Evolutionary conservation across 306 rosid genomes (phyloP), one percentile per base, ranked within the genome.

Genomic region (Gynostemma pentaphyllum): DNA sequence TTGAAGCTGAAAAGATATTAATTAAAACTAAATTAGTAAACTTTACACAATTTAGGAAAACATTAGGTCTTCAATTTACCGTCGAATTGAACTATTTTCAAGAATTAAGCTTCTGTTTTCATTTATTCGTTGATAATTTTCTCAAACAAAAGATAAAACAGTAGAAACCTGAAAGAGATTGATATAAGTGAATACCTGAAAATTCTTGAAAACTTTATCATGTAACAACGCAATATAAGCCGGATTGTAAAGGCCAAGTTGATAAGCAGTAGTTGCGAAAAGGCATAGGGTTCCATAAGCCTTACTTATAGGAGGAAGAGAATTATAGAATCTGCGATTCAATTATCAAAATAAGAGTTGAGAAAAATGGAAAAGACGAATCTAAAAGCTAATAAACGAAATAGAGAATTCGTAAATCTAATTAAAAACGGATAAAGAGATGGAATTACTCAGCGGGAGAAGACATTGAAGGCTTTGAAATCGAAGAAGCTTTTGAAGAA

Each of bases 281-380:
- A 94, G 16, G 66, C 99, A 88, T 45, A 74, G 8, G 14, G 97
- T 88, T 66, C 90, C 97, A 79, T 88, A 94, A 49, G 87, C 89
- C 87, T 84, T 94, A 71, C 82, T 84, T 69, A 88, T 84, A 16
- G 99, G 99, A 41, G 99, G 99, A 52, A 94, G 99, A 30, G 99
- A 79, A 45, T 74, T 66, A 70, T 88, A 88, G 64, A 19, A 94
- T 73, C 99, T 94, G 87, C 26, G n/a, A 42, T 14, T 19, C 19
- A 54, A 52, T n/a, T n/a, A 40, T 42, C 9, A 39, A 23, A 6
- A 24, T 27, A 49, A 60, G 68, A 68, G 40, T 44, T 10, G 37
- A 18, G 29, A 6, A 50, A 48, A 48, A 48, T 1, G 15, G 29
- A 22, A 34, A 4, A 9, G 26, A 56, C 7, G 0, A 56, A 56